Percentiles rank a stretch among this genome's conserved stretches.
phyloP scores from a whole-genome alignment of 768 basidiomycete genomes.

The Fomitopsis serialis region DNA sequence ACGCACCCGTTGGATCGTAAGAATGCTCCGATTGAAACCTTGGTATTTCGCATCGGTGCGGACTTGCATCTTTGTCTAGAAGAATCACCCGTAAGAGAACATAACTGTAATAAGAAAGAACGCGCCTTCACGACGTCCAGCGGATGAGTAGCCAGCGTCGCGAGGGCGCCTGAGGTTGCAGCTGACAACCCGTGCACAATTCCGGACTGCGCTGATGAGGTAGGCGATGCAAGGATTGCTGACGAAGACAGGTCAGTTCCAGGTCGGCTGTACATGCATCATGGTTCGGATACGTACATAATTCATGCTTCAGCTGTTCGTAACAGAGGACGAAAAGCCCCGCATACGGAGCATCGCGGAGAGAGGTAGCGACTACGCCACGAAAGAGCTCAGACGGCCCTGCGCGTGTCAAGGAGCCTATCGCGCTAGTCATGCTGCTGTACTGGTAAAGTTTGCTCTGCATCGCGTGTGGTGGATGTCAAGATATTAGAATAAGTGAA shows the following conservation, averaged over 20 bases:
- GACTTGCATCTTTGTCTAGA: conserved; percentile 88
- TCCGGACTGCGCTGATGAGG: conserved; percentile 41
- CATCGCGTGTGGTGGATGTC: too few relatives aligned
- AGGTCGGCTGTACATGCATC: too few relatives aligned
- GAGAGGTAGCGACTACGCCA: conserved; percentile 80
- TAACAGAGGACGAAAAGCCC: conserved; percentile 87
- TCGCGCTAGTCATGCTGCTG: conserved; percentile 50
- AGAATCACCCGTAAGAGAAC: too few relatives aligned
- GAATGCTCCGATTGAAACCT: conserved; percentile 58
- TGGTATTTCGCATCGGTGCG: conserved; percentile 73
- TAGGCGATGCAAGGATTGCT: too few relatives aligned
- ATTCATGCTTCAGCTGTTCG: conserved; percentile 76
- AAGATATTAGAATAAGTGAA: too few relatives aligned
- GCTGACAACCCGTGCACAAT: conserved; percentile 61
- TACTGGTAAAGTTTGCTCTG: conserved; percentile 81
- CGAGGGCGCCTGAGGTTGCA: conserved; percentile 77
- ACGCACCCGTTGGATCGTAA: conserved; percentile 63
- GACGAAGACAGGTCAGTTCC: too few relatives aligned
- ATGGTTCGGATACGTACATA: conserved; percentile 39
- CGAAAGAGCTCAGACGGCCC: conserved; percentile 81
- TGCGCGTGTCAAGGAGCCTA: conserved; percentile 54
- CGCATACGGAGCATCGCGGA: conserved; percentile 94
- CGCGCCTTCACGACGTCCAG: conserved; percentile 90
- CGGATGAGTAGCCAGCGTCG: conserved; percentile 83
- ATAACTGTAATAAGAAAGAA: too few relatives aligned